Evolutionary conservation across 129 eudicot genomes (phyloP).

Genomic region (Oenanthe sinensis): DNA sequence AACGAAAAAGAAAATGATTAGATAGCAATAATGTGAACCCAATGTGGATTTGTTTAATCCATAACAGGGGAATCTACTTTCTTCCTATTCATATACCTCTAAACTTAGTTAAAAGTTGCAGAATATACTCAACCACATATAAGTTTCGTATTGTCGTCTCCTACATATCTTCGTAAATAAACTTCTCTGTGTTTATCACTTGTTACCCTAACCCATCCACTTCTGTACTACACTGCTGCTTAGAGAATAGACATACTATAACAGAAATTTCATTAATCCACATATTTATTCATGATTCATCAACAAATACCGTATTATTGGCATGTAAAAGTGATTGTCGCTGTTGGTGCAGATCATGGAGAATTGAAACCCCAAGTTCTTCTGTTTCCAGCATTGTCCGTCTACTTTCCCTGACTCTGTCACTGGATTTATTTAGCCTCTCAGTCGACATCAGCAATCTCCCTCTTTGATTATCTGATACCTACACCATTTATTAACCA

Average conservation of each 20-base stretch:
- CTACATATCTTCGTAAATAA: not conserved
- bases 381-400: slow-evolving; percentile 65
- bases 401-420: slow-evolving; percentile 60
- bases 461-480: slow-evolving; percentile 54
- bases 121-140: not conserved
- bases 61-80: not conserved
- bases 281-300: not conserved
- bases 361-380: slow-evolving; percentile 62
- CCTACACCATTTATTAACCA: slow-evolving; percentile 20
- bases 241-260: not conserved
- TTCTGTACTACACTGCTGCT: not conserved
- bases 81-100: not conserved
- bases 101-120: not conserved
- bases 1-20: not conserved
- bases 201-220: not conserved
- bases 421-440: slow-evolving; percentile 53
- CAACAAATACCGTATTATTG: slow-evolving; percentile 38
- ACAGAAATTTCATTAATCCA: not conserved
- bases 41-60: not conserved
- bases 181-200: not conserved
- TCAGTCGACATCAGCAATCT: slow-evolving; percentile 52
- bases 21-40: not conserved
- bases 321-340: slow-evolving; percentile 58
- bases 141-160: not conserved
- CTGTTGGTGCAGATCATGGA: slow-evolving; percentile 62